Evolutionary conservation across 768 basidiomycete genomes (phyloP), one percentile per base, ranked within the genome.

Genomic region (Pisolithus sp.): DNA sequence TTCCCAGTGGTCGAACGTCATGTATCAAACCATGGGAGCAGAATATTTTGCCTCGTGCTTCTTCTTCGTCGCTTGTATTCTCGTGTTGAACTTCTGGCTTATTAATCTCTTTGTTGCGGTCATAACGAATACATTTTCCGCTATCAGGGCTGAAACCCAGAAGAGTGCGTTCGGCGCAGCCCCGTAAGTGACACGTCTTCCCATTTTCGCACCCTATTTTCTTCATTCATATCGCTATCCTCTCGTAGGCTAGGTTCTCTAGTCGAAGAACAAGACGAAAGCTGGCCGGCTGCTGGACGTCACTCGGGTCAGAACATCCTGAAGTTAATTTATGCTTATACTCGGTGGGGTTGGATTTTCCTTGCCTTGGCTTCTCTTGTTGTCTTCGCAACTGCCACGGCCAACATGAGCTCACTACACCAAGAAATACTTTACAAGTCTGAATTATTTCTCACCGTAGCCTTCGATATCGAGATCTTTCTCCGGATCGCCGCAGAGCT

Each of bases 41-140:
- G 95, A 98, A 62, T 94, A 85, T 68, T 89, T 87, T 63, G 70
- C 85, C n/a, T 89, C 92, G 1, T 86, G 80, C 55, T 73, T 93
- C 53, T 97, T 90, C 71, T 96, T 90, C 73, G 85, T 97, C 54
- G 69, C 83, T 28, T 85, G 84, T 50, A 73, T 97, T 54, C 71
- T 98, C 57, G 78, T 96, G 21, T 76, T 97, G 59, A 95, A 97
- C 67, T 91, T 96, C 65, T 92, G 90, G 90, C 75, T 95, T 52
- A 85, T 94, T 74, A 93, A 93, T 64, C 68, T 96, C 41, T 88
- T 94, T 64, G 90, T 96, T 51, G 93, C 94, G 17, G 93, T 96
- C n/a, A 94, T 95, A 56, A 91, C 92, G 26, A 88, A 92, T 61
- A 89, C 90, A 0, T 98, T 98, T 65, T 82, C 82, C 17, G 89